Evolutionary conservation across 2,329 filamentous ascomycete genomes (phyloP), one percentile per base, ranked within the genome.

Genomic region (Nothophoma quercina): DNA sequence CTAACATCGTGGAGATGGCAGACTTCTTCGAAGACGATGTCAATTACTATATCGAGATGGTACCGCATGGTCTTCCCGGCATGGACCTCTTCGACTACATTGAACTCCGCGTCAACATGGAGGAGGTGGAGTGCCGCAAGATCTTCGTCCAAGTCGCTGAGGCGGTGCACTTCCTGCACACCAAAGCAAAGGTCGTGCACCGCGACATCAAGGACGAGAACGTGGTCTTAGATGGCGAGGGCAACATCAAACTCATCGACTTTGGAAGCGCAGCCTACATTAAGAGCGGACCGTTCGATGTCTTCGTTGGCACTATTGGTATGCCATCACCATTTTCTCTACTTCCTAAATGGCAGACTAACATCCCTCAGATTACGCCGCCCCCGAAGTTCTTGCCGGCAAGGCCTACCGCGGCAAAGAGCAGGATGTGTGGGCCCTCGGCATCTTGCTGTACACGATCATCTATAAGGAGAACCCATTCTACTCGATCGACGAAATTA

Each of bases 51-150:
- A 99, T 99, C 64, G 95, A 98, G 74, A 99, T 98, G 91, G 83
- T 90, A 12, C 95, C 95, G 0, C 95, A 98, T 67, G 95, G 95
- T 1, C 81, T 97, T 29, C 95, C 95, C 0, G 95, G 95, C 10
- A 98, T 99, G 93, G 95, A 99, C 73, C 83, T 99, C 2, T 99
- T 99, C 69, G 95, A 99, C 76, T 99, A 99, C 74, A 99, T 99
- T 62, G 95, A 99, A 75, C 83, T 99, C 46, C 88, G 93, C 21
- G 88, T 92, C 36, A 97, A 93, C 67, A 99, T 99, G 95, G 91
- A 96, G 45, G 95, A 99, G 77, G 81, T 84, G 7, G 95, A 99
- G 73, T 96, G 92, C 71, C 86, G 91, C 45, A 96, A 90, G 76
- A 99, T 99, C 56, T 99, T 99, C 73, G 85, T 90, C 21, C 95